Base-by-base conservation (phyloP, 2,329 filamentous ascomycete species). In the Aspergillus sp. region DNA sequence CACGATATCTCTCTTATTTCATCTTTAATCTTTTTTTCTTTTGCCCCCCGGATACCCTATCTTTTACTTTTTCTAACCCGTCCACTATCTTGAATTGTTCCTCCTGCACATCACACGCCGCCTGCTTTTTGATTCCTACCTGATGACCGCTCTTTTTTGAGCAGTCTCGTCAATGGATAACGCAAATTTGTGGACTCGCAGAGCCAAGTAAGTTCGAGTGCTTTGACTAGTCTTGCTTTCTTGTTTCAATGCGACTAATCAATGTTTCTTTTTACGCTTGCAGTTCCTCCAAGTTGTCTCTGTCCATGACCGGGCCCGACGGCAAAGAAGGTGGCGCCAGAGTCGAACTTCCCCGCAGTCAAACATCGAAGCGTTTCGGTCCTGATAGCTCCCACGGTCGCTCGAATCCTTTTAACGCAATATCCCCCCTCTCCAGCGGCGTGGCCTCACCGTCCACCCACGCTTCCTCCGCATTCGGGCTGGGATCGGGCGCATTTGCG, bases 401-500 rank as follows among this genome's bases (percentile, higher is more conserved):
- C 66, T 75, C 79, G 50, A 93, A 89, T 67, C 85, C 89, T 26
- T 91, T 95, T 74, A 86, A 82, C 66, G 75, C 82, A 56, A 80
- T 87, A 54, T 82, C 87, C 39, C 84, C 85, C 47, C 81, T 86
- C 58, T 82, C 80, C 48, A 79, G 77, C 40, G 81, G 79, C 45
- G 73, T 90, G 43, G 78, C 85, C 31, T 91, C 89, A 7, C 88
- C 90, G 10, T 88, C 86, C 9, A 78, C 81, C 42, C 79, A 79
- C 56, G 88, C 88, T 43, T 90, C 89, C 12, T 90, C 86, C 59
- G 90, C 91, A 46, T 98, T 98, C 70, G 90, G 90, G 40, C 75
- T 98, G 48, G 93, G 93, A 33, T 94, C 89, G 12, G 93, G 93
- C 56, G 93, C 93, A 43, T 98, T 98, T 66, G 91, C 91, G 33